Conservation (phyloP, 2,329 filamentous ascomycete genomes). For the Cadophora malorum region DNA sequence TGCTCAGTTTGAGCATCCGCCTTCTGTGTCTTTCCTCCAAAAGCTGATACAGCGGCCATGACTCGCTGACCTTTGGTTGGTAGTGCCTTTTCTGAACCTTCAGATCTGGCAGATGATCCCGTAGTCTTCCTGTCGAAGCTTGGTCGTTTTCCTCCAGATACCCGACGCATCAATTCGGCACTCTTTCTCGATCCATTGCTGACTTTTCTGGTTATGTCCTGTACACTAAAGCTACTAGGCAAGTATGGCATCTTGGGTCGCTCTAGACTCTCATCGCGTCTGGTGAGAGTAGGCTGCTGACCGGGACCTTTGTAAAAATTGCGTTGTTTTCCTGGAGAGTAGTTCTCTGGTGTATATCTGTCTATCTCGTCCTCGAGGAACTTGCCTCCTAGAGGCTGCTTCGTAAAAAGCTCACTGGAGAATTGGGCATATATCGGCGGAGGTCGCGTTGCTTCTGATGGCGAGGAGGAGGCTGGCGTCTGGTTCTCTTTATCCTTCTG, state of each 20-base stretch:
- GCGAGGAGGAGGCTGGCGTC: conserved; percentile 61
- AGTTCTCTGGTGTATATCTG: conserved; percentile 44
- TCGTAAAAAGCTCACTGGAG: conserved; percentile 48
- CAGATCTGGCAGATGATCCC: conserved; percentile 42
- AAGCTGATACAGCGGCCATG: conserved; percentile 68
- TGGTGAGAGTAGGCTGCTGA: conserved; percentile 39
- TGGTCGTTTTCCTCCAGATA: conserved; percentile 37
- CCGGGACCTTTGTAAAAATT: conserved; percentile 40
- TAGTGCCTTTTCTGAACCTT: conserved; percentile 46
- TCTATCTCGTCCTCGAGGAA: conserved; percentile 47
- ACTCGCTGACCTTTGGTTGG: conserved; percentile 61
- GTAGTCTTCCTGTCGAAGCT: conserved; percentile 40
- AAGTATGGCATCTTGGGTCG: conserved; percentile 44
- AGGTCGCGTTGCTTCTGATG: conserved; percentile 50
- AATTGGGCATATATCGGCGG: conserved; percentile 87
- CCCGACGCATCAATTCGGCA: conserved; percentile 38
- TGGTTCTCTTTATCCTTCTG: conserved; percentile 83
- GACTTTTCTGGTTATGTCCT: conserved; percentile 43
- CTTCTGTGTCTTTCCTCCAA: conserved; percentile 59
- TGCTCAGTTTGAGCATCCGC: conserved; percentile 40
- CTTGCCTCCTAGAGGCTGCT: conserved; percentile 48
- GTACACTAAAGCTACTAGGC: conserved; percentile 45
- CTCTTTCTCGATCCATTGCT: conserved; percentile 42
- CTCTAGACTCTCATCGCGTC: conserved; percentile 35
- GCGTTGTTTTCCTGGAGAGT: conserved; percentile 42